Base-by-base conservation (phyloP, 768 basidiomycete genomes). In the Pholiota molesta region DNA sequence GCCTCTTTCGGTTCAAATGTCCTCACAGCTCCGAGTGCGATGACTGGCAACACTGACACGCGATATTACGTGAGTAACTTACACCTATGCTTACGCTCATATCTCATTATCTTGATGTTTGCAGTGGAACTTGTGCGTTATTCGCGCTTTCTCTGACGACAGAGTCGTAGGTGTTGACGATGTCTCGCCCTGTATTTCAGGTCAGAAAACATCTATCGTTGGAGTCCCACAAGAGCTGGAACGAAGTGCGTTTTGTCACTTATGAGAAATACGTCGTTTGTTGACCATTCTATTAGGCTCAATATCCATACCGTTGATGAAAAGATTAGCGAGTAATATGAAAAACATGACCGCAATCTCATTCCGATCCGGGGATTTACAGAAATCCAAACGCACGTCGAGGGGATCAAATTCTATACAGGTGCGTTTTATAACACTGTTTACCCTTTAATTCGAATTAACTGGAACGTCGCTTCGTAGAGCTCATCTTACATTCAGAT, bases 1-100 rank as follows among this genome's bases (percentile, higher is more conserved):
- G 73, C 73, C 4, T 59, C 69, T 0, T 74, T 74, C 60, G 73
- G 73, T 11, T 19, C 52, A 13, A 54, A 67, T 55, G 71, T 74
- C 21, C 61, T 74, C 39, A 67, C 72, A 6, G 65, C 73, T 11
- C 73, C 73, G 7, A 74, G 72, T 54, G 71, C 71, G 19, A 72
- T 72, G 73, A 74, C 73, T 1, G 73, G 73, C 17, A 74, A 74
- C 55, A 74, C 73, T 67, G 73, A 74, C 57, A 74, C 73, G n/a
- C 70, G 73, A 5, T 65, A 63, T 60, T 74, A 72, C 65, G 73
- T 74, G 57, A 68, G 73, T 65, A 9, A 17, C 23, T 28, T 31
- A 5, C 11, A 7, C 61, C 19, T 16, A 35, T 45, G 40, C 8
- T 26, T 31, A n/a, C 14, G 35, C 13, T 21, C 28, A 19, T 6